A percentile compares a stretch with the other conserved stretches of the same genome.
These are phyloP conservation scores for Magnaporthiopsis poae DNA, from an alignment of 2,329 filamentous ascomycete genomes.

Conservation along the genomic window DNA sequence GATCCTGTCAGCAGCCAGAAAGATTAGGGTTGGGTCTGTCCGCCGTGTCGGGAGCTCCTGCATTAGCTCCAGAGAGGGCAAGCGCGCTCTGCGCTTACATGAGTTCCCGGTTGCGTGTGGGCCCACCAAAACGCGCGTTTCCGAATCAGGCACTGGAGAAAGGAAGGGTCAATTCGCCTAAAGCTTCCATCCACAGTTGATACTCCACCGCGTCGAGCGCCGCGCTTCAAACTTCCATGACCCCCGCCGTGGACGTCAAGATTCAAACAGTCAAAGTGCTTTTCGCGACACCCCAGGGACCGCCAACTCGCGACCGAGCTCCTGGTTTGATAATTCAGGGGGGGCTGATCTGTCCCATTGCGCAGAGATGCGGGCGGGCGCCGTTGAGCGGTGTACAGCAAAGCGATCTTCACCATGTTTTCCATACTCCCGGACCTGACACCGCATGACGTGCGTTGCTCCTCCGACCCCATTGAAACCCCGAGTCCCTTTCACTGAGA, in stretches of 20 bases:
- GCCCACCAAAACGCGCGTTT: background rate
- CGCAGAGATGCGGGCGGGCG: background rate
- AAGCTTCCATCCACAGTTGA: background rate
- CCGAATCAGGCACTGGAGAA: background rate
- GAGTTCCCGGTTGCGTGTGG: too few species aligned
- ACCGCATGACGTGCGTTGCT: constrained; percentile 54
- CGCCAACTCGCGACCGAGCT: background rate
- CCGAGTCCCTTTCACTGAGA: background rate
- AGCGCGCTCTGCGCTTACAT: background rate
- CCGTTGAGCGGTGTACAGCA: background rate
- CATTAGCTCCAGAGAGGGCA: background rate
- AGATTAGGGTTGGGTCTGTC: background rate
- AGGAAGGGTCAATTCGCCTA: background rate
- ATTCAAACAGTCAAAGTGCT: background rate
- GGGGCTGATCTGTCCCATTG: background rate
- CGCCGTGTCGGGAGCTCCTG: background rate
- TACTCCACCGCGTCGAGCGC: background rate
- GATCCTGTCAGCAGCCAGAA: background rate
- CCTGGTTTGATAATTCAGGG: background rate
- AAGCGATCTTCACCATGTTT: constrained; percentile 37
- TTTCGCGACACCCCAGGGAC: background rate
- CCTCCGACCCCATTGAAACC: background rate
- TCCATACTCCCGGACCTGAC: constrained; percentile 56
- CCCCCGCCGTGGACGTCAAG: background rate
- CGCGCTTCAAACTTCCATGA: background rate